Evolutionary conservation across 345 rosid genomes (phyloP).

Genomic region (Boechera stricta): DNA sequence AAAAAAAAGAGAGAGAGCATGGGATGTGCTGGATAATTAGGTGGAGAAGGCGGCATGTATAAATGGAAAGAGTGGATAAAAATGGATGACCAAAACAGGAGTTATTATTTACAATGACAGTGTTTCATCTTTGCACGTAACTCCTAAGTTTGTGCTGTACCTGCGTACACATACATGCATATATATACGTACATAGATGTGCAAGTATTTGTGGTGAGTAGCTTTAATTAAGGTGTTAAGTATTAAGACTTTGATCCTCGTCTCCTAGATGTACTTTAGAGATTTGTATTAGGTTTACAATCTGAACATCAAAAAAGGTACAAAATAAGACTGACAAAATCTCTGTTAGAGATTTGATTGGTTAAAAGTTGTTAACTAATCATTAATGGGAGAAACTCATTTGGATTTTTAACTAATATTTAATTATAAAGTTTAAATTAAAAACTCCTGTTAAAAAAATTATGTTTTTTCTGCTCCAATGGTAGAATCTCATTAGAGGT

Average conservation of each 20-base stretch:
- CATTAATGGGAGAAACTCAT: too few relatives aligned
- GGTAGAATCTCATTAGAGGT: too few relatives aligned
- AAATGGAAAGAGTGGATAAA: constrained; percentile 58
- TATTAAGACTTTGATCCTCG: neutral
- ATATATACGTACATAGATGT: neutral
- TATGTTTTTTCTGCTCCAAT: too few relatives aligned
- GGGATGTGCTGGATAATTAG: constrained; percentile 32
- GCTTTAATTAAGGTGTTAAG: constrained; percentile 2
- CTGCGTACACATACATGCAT: constrained; percentile 9
- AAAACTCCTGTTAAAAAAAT: too few relatives aligned
- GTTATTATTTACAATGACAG: constrained; percentile 23
- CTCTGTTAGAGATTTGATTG: neutral
- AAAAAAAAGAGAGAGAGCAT: constrained; percentile 19
- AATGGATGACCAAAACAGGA: constrained; percentile 36
- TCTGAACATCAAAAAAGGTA: neutral
- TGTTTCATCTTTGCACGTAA: constrained; percentile 44
- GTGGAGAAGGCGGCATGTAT: constrained; percentile 65
- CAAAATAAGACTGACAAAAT: neutral
- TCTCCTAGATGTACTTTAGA: neutral
- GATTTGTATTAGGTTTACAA: neutral
- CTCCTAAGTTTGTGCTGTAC: neutral
- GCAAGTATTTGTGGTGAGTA: constrained; percentile 2
- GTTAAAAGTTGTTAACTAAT: neutral
- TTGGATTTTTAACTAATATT: too few relatives aligned
- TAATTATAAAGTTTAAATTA: too few relatives aligned